Evolutionary conservation across 352 stramenopile species (phyloP), one percentile per base, ranked within the genome.

Genomic region (Peronospora belbahrii): DNA sequence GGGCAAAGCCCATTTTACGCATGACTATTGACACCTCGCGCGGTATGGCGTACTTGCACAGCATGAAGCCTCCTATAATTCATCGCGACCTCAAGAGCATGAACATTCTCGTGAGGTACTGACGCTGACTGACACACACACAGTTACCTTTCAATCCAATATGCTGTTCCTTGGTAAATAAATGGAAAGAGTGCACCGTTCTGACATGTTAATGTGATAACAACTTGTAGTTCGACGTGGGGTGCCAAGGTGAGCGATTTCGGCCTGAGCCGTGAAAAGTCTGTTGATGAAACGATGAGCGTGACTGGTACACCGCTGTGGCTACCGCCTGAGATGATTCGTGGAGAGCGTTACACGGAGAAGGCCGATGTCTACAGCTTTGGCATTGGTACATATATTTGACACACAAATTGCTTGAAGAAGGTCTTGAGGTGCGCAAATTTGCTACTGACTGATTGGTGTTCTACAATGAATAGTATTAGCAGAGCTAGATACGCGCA

Each of bases 21-120:
- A 89, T 94, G 76, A 86, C 85, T 40, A 93, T 94, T 34, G 85
- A 95, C 55, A 91, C 84, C 20, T 95, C 93, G 19, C 83, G 89
- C 42, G 95, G 93, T 42, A 98, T 99, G 72, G 82, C 94, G 51
- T 99, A 99, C 65, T 69, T 99, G 42, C 97, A 99, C 78, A 94
- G 80, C 35, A 96, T 97, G 74, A 91, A 98, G 56, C 95, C 95
- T 15, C 90, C 92, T 7, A 97, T 99, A 64, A 98, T 99, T 59
- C 97, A 99, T 74, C 90, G 96, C 15, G 96, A 99, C 71, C 74
- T 98, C 44, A 99, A 99, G 66, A 89, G 71, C 46, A 91, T 93
- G 76, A 92, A 95, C 62, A 91, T 92, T 28, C 74, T 94, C 49
- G 80, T 92, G 56, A 88, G 66, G 71, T 81, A 70, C 53, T 22